phyloP scores from a whole-genome alignment of 2,329 filamentous ascomycete genomes.

The Aureobasidium sp. region DNA sequence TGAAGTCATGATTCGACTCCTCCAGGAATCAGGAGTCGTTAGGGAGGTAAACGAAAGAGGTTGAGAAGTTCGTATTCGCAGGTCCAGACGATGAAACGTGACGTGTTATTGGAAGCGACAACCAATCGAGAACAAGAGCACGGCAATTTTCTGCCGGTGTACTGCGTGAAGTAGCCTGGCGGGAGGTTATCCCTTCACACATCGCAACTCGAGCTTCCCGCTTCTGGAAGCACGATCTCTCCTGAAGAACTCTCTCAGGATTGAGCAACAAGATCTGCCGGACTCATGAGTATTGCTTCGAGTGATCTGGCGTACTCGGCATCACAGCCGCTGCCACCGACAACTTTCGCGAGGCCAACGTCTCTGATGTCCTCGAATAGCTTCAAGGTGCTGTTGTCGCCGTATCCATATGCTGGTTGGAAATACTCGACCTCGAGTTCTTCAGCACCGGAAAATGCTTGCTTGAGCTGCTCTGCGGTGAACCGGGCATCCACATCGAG shows the following conservation, averaged over 20 bases:
- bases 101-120: background rate
- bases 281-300: constrained; percentile 36
- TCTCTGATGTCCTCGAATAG: constrained; percentile 39
- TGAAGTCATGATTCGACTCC: constrained; percentile 4
- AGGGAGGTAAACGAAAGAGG: background rate
- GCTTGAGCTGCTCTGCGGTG: constrained; percentile 28
- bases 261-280: background rate
- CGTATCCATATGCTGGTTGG: constrained; percentile 37
- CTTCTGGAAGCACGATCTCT: background rate
- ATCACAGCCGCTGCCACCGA: constrained; percentile 31
- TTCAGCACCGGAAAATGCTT: constrained; percentile 38
- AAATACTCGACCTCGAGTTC: constrained; percentile 42
- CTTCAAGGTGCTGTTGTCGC: constrained; percentile 33
- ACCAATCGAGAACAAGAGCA: background rate
- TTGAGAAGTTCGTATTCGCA: background rate
- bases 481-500: constrained; percentile 44
- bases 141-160: background rate
- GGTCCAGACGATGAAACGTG: background rate
- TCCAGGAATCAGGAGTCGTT: background rate
- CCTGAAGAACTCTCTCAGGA: background rate
- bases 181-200: background rate
- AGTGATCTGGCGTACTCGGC: constrained; percentile 35
- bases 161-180: background rate
- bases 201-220: background rate
- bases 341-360: constrained; percentile 35